A percentile compares a stretch with the other conserved stretches of the same genome.
Evolutionary conservation across 768 basidiomycete genomes (phyloP).

Genomic region (Termitomyces sp.): DNA sequence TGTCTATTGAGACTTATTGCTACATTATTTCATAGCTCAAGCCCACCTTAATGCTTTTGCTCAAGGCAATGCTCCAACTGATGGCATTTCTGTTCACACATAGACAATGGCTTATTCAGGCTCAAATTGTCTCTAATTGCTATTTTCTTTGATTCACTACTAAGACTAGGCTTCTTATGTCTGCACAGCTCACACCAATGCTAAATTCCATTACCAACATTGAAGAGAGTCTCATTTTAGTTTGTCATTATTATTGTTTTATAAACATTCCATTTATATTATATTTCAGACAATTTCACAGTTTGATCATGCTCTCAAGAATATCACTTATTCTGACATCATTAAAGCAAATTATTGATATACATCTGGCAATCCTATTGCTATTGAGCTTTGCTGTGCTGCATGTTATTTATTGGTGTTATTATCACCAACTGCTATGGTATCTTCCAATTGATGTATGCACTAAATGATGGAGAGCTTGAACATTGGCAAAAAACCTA

Average conservation of each 20-base stretch:
- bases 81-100: background rate
- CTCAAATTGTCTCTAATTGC: background rate
- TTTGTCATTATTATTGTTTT: background rate
- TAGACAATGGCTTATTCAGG: background rate
- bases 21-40: no score
- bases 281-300: background rate
- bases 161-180: background rate
- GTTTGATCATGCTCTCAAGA: background rate
- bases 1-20: no score
- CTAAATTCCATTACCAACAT: background rate
- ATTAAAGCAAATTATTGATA: background rate
- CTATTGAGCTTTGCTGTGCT: no score
- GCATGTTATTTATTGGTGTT: no score
- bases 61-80: no score
- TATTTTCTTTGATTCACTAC: accelerated
- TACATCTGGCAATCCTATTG: no score
- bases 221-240: background rate
- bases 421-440: no score
- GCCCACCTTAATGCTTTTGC: no score
- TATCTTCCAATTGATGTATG: no score
- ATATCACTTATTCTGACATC: background rate
- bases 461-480: no score
- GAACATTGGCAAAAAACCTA: no score
- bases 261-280: background rate
- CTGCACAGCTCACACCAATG: background rate